These are phyloP conservation scores for Diaporthe sp. DNA, from an alignment of 2,329 filamentous ascomycete species.

Conservation along the genomic window DNA sequence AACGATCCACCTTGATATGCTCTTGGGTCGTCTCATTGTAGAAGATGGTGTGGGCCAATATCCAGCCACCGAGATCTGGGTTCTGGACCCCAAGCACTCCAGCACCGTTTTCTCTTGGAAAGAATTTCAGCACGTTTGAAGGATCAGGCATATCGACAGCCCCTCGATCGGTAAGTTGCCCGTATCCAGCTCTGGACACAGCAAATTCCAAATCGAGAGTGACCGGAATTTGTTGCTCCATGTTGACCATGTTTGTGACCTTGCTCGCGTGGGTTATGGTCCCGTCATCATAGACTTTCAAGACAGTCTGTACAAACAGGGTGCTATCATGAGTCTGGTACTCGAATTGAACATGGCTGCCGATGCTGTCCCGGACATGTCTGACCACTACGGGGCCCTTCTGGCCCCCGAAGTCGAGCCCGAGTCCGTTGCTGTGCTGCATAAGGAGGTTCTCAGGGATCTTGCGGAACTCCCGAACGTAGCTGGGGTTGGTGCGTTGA, in stretches of 20 bases:
- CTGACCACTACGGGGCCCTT: slow-evolving; percentile 23
- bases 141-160: slow-evolving; percentile 33
- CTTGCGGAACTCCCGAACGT: slow-evolving; percentile 36
- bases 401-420: neutral
- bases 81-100: slow-evolving; percentile 31
- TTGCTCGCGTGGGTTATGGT: slow-evolving; percentile 31
- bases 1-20: neutral
- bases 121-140: slow-evolving; percentile 18
- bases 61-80: slow-evolving; percentile 5
- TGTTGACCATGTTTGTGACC: slow-evolving; percentile 26
- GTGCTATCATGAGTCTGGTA: neutral
- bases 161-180: slow-evolving; percentile 38
- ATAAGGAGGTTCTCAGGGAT: slow-evolving; percentile 32
- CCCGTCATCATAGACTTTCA: slow-evolving; percentile 28
- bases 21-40: neutral
- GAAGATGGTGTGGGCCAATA: neutral
- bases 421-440: neutral
- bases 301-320: slow-evolving; percentile 13
- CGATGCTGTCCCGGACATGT: slow-evolving; percentile 18
- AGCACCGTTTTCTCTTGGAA: neutral
- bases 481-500: slow-evolving; percentile 29
- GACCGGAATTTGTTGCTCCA: slow-evolving; percentile 3
- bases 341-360: slow-evolving; percentile 26
- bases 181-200: slow-evolving; percentile 39
- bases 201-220: slow-evolving; percentile 30